phyloP scores from a whole-genome alignment of 2,329 filamentous ascomycete genomes.

The Nothophoma quercina region DNA sequence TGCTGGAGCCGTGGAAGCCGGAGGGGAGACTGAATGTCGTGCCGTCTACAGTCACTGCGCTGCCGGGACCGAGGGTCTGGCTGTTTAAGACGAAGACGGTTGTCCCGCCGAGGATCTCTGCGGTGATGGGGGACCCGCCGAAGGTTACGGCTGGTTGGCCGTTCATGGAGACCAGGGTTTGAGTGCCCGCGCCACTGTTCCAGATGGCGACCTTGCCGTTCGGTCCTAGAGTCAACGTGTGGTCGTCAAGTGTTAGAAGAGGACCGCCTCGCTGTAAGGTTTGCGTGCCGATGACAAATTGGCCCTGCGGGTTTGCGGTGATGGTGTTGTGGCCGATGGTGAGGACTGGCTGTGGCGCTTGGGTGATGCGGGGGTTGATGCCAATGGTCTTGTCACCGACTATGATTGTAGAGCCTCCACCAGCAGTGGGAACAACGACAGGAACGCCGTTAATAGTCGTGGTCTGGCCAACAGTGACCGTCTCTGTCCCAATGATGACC shows the following conservation, averaged over 20 bases:
- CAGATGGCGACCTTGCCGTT: constrained; percentile 49
- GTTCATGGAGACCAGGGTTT: constrained; percentile 33
- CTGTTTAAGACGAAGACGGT: constrained; percentile 32
- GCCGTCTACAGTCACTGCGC: constrained; percentile 33
- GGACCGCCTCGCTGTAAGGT: constrained; percentile 47
- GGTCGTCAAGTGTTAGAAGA: constrained; percentile 46
- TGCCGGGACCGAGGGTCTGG: constrained; percentile 30
- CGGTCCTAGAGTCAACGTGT: constrained; percentile 44
- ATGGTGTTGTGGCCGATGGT: constrained; percentile 36
- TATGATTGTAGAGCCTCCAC: constrained; percentile 33
- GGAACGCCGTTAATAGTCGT: constrained; percentile 43
- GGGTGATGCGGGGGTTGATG: constrained; percentile 28
- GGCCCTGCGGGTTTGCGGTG: constrained; percentile 42
- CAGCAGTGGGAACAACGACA: constrained; percentile 34
- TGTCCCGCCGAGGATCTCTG: constrained; percentile 35
- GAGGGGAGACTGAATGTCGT: constrained; percentile 35
- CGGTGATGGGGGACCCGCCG: constrained; percentile 27
- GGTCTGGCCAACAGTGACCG: constrained; percentile 41
- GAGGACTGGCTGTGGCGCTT: constrained; percentile 28
- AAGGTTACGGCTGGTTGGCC: constrained; percentile 31
- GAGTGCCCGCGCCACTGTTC: constrained; percentile 43
- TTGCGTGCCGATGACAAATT: constrained; percentile 45
- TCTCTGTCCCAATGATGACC: constrained; percentile 37
- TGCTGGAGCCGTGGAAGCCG: constrained; percentile 23
- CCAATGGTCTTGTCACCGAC: constrained; percentile 39